Evolutionary conservation across 805 yeast species (phyloP).

Genomic region (Pachysolen tannophilus): DNA sequence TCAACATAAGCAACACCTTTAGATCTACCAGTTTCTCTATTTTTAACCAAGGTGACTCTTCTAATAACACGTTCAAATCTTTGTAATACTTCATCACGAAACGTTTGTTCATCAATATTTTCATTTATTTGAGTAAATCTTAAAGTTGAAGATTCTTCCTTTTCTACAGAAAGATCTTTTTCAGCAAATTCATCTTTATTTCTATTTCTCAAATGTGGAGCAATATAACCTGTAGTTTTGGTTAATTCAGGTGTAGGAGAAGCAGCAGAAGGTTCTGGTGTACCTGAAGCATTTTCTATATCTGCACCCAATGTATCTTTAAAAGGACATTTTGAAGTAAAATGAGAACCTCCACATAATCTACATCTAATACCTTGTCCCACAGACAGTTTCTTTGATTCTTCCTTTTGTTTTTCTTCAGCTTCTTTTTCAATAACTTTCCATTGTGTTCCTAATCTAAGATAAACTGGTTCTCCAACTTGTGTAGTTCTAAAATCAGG

Average conservation of each 20-base stretch:
- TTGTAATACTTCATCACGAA: conserved; percentile 67
- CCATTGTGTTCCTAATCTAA: conserved; percentile 71
- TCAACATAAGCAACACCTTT: conserved; percentile 95
- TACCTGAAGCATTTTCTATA: conserved; percentile 30
- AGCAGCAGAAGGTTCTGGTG: conserved; percentile 14
- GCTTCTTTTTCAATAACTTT: conserved; percentile 69
- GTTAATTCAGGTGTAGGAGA: conserved; percentile 18
- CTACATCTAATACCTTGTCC: conserved; percentile 58
- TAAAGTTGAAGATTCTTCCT: conserved; percentile 83
- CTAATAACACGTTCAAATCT: conserved; percentile 57
- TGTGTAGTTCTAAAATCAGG: conserved; percentile 87
- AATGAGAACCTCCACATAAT: conserved; percentile 90
- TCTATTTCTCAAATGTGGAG: conserved; percentile 48
- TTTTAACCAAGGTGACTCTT: conserved; percentile 79
- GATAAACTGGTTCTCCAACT: conserved; percentile 74
- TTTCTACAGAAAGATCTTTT: conserved; percentile 33
- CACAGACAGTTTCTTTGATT: conserved; percentile 36
- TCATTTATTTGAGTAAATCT: conserved; percentile 88
- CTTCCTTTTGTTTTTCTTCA: conserved; percentile 38
- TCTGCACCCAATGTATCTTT: conserved; percentile 72
- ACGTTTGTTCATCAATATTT: conserved; percentile 71
- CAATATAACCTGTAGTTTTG: conserved; percentile 42
- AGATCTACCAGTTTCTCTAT: conserved; percentile 88
- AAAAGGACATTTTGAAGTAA: conserved; percentile 92
- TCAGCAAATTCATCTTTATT: conserved; percentile 30